Percentiles rank a stretch among this genome's conserved stretches.
phyloP scores from a whole-genome alignment of 2,329 filamentous ascomycete species.

The Talaromyces albobiverticillius region DNA sequence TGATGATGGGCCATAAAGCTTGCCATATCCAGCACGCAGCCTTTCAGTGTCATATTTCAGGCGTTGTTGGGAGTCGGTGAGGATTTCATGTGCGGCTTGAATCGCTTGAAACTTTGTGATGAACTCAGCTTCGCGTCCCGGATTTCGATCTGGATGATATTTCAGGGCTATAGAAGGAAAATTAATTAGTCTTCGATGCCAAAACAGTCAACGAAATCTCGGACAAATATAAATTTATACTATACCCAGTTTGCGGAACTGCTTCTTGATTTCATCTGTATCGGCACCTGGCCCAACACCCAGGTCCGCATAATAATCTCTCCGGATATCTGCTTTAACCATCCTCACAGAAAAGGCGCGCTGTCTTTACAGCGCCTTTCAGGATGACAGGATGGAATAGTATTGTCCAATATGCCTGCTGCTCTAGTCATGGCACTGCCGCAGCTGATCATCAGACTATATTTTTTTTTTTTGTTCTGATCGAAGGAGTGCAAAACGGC shows the following conservation, averaged over 20 bases:
- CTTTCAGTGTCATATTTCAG: slow-evolving; percentile 63
- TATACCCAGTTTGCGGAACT: slow-evolving; percentile 77
- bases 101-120: slow-evolving; percentile 83
- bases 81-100: slow-evolving; percentile 78
- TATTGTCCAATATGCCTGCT: slow-evolving; percentile 17
- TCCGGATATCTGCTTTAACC: slow-evolving; percentile 65
- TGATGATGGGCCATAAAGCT: slow-evolving; percentile 26
- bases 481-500: too few relatives aligned
- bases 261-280: slow-evolving; percentile 75
- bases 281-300: slow-evolving; percentile 67
- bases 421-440: slow-evolving; percentile 13
- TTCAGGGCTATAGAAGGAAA: slow-evolving; percentile 60
- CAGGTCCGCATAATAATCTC: slow-evolving; percentile 84
- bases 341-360: slow-evolving; percentile 45
- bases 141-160: slow-evolving; percentile 87
- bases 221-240: not conserved
- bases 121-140: slow-evolving; percentile 74
- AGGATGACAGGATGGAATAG: not conserved
- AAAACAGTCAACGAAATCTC: not conserved
- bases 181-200: not conserved
- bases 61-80: slow-evolving; percentile 59
- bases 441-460: too few relatives aligned
- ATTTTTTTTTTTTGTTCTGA: too few relatives aligned
- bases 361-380: slow-evolving; percentile 15
- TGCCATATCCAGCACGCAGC: slow-evolving; percentile 47